A percentile compares a stretch with the other conserved stretches of the same genome.
Conservation (phyloP, 345 rosid genomes). For the Ceriops tagal region DNA sequence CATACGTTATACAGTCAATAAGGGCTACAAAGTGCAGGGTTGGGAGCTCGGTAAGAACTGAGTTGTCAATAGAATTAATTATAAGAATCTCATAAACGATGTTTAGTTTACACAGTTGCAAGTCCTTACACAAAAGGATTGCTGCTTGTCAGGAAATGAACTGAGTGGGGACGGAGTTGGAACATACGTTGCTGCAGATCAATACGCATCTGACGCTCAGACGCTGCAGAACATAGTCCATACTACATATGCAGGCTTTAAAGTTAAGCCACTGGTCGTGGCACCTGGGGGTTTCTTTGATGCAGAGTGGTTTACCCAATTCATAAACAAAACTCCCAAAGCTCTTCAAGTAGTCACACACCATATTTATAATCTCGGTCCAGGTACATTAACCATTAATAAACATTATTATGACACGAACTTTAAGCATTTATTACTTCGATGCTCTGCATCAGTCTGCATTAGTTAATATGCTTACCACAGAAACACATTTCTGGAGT, state of each 20-base stretch:
- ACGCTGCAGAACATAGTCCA: conserved; percentile 26
- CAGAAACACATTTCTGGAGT: neutral
- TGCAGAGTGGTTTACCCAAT: conserved; percentile 37
- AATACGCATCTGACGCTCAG: conserved; percentile 35
- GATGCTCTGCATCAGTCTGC: neutral
- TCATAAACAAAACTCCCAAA: conserved; percentile 24
- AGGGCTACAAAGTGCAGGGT: conserved; percentile 33
- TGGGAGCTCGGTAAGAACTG: conserved; percentile 50
- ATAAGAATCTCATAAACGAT: no score
- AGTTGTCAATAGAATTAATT: no score
- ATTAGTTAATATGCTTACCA: neutral
- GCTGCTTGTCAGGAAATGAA: conserved; percentile 41
- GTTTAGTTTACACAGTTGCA: no score
- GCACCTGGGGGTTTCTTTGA: conserved; percentile 56
- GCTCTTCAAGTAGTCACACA: conserved; percentile 46
- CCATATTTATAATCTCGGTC: conserved; percentile 58
- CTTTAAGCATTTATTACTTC: neutral
- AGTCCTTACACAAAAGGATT: neutral
- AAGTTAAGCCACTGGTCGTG: conserved; percentile 39
- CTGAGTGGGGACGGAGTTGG: conserved; percentile 44
- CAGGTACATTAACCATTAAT: conserved; percentile 22
- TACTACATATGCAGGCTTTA: conserved; percentile 24
- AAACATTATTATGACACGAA: neutral
- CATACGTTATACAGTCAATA: conserved; percentile 37
- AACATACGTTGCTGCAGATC: conserved; percentile 31